Base-by-base conservation (phyloP, 495 filamentous ascomycete genomes). In the Aspergillus hancockii region DNA sequence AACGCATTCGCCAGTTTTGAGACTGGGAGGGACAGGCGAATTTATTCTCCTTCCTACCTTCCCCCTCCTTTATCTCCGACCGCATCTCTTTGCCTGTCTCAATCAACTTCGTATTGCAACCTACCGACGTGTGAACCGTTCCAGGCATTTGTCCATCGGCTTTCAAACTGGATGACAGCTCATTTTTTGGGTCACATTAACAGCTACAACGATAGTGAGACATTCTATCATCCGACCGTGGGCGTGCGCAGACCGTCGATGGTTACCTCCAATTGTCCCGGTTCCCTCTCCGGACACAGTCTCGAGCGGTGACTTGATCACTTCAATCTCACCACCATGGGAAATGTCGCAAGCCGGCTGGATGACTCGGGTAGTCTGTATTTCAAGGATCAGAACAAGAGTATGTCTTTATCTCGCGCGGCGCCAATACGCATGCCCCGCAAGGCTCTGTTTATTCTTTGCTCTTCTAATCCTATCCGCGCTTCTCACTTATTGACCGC, bases 311-410 rank as follows among this genome's bases (percentile, higher is more conserved):
- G 62, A 72, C 61, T 61, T 68, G 60, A 69, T 59, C 53, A 38
- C 49, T 64, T 34, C 47, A 59, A 34, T 62, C 49, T 56, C 60
- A 63, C 57, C 69, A 75, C 67, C 64, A 98, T 98, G 94, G 94
- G 94, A 61, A 92, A 90, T 80, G 89, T 98, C 73, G 89, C 84
- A 74, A 97, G 93, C 80, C 88, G 86, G 74, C 86, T 88, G 62
- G 93, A 97, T 68, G 93, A 97, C 75, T 89, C 89, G 68, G 83
- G 87, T 62, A 80, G 83, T 66, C 75, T 97, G 72, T 92, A 89
- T 71, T 81, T 97, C 72, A 88, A 90, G 77, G 93, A 98, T 71
- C 94, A 97, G 76, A 90, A 79, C 68, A 85, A 91, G 80, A 85
- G 93, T 98, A 73, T 62, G 83, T 73, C 31, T 60, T n/a, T n/a